Percentiles rank a stretch among this genome's conserved stretches.
Conservation (phyloP, 2,329 filamentous ascomycete genomes). For the Cercospora beticola region DNA sequence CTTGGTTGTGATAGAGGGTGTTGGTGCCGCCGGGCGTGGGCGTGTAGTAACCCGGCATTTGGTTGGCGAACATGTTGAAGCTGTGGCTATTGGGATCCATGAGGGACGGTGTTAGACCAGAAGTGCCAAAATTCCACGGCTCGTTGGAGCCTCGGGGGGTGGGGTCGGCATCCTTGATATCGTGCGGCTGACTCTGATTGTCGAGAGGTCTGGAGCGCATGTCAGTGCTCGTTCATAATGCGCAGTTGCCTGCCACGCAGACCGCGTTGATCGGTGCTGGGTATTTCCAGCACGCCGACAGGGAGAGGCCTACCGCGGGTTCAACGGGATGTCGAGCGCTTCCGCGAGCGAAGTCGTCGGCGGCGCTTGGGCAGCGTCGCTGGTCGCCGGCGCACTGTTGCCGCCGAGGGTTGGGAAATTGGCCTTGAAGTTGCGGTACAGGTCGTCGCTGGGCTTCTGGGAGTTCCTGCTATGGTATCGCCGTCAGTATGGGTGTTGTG, state of each 20-base stretch:
- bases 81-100: conserved; percentile 82
- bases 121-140: conserved; percentile 61
- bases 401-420: conserved; percentile 72
- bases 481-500: conserved; percentile 15
- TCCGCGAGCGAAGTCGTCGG: conserved; percentile 44
- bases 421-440: conserved; percentile 80
- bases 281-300: conserved; percentile 13
- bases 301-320: conserved; percentile 44
- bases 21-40: conserved; percentile 80
- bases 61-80: conserved; percentile 76
- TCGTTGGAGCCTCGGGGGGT: conserved; percentile 79
- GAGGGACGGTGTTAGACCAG: conserved; percentile 75
- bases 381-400: conserved; percentile 29
- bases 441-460: conserved; percentile 81
- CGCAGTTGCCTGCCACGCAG: conserved; percentile 25
- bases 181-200: conserved; percentile 26
- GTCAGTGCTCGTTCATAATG: conserved; percentile 23
- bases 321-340: conserved; percentile 48
- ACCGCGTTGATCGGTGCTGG: conserved; percentile 22
- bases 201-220: conserved; percentile 28
- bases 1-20: conserved; percentile 77
- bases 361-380: conserved; percentile 46
- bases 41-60: conserved; percentile 77
- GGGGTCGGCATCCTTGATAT: conserved; percentile 73
- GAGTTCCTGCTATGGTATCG: conserved; percentile 52